Percentiles rank a stretch among this genome's conserved stretches.
phyloP scores from a whole-genome alignment of 768 basidiomycete species.

The Dioszegia crocea region DNA sequence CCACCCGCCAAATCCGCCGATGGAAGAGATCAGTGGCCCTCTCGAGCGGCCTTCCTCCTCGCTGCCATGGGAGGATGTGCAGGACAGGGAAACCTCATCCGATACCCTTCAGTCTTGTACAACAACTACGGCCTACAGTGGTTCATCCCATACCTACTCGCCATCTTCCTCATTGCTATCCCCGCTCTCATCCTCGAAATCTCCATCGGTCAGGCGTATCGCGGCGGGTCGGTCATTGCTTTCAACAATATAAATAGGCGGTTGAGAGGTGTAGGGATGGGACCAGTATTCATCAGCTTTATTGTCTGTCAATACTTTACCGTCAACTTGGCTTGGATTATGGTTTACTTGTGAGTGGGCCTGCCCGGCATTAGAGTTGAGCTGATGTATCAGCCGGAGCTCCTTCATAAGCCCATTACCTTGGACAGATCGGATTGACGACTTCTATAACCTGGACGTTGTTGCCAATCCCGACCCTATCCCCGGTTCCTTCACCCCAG shows the following conservation, averaged over 20 bases:
- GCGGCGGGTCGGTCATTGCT: conserved; percentile 16
- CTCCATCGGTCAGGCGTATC: conserved; percentile 17
- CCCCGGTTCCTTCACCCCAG: not conserved
- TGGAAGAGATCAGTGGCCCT: conserved; percentile 18
- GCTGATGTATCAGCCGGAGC: not conserved
- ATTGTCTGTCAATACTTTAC: conserved; percentile 18
- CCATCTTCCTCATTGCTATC: conserved; percentile 18
- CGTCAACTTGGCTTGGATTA: conserved; percentile 21
- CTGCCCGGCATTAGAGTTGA: not conserved
- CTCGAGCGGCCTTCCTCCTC: conserved; percentile 14
- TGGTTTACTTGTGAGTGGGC: conserved; percentile 9
- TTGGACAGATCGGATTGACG: conserved; percentile 14
- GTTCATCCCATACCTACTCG: conserved; percentile 17
- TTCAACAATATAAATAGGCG: conserved; percentile 16
- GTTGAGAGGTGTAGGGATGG: conserved; percentile 13
- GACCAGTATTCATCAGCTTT: conserved; percentile 7
- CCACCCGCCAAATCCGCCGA: conserved; percentile 7
- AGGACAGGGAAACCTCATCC: conserved; percentile 14
- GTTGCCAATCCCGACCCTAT: conserved; percentile 10
- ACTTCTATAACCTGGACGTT: conserved; percentile 15
- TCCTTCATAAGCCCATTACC: conserved; percentile 12
- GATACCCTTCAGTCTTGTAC: conserved; percentile 17
- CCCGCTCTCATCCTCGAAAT: conserved; percentile 18
- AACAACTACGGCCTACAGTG: conserved; percentile 21
- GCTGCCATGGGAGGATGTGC: conserved; percentile 19